Conservation (phyloP, 2,329 filamentous ascomycete species). For the Ilyonectria destructans region DNA sequence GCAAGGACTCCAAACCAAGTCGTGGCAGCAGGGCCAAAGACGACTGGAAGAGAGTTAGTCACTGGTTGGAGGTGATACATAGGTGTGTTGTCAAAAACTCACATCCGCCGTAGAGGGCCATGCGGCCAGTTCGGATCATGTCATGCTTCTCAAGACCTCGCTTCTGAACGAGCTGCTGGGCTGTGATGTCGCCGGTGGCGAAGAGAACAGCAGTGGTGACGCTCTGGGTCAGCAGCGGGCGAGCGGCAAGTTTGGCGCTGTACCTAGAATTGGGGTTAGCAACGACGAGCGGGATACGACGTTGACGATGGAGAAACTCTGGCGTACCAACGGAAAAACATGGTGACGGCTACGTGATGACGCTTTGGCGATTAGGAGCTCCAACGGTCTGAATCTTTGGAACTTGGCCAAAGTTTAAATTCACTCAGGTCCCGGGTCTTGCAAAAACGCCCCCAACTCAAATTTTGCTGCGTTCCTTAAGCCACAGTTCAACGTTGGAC, state of each 20-base stretch:
- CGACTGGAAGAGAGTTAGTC: slow-evolving; percentile 61
- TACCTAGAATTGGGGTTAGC: slow-evolving; percentile 74
- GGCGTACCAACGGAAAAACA: slow-evolving; percentile 54
- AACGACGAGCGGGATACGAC: slow-evolving; percentile 10
- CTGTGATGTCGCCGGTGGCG: slow-evolving; percentile 90
- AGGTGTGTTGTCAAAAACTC: slow-evolving; percentile 53
- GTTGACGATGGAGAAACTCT: slow-evolving; percentile 8
- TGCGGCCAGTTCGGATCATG: slow-evolving; percentile 79
- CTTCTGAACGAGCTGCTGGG: slow-evolving; percentile 92
- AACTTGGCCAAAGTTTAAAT: slow-evolving; percentile 36
- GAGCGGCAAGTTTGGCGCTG: slow-evolving; percentile 83
- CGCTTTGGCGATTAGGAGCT: slow-evolving; percentile 7
- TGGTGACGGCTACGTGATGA: slow-evolving; percentile 27
- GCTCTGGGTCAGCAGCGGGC: slow-evolving; percentile 91
- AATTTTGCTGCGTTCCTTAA: slow-evolving; percentile 32
- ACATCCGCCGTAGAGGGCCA: slow-evolving; percentile 87
- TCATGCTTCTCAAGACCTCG: slow-evolving; percentile 85
- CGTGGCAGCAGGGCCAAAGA: slow-evolving; percentile 91
- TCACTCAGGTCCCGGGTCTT: slow-evolving; percentile 28
- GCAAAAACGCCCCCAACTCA: slow-evolving; percentile 26
- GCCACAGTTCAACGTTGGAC: slow-evolving; percentile 41
- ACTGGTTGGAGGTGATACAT: slow-evolving; percentile 13
- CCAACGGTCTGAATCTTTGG: slow-evolving; percentile 19
- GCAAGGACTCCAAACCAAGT: slow-evolving; percentile 90
- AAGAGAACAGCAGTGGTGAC: slow-evolving; percentile 94